Percentiles rank a stretch among this genome's conserved stretches.
Evolutionary conservation across 768 basidiomycete genomes (phyloP).

Genomic region (Coprinopsis sp.): DNA sequence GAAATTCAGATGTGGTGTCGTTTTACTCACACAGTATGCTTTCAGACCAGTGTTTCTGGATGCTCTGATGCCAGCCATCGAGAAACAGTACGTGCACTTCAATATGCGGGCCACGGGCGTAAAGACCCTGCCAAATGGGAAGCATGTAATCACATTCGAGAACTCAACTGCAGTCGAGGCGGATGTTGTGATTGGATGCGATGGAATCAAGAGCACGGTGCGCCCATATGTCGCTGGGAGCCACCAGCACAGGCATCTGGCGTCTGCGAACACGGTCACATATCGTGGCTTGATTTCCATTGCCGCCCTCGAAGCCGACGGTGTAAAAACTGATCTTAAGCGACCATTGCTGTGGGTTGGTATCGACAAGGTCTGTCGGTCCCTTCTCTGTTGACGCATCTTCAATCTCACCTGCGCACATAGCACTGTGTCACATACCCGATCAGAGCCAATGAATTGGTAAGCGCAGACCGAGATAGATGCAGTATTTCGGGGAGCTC

Average conservation of each 20-base stretch:
- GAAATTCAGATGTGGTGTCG: background rate
- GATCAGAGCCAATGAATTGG: constrained; percentile 37
- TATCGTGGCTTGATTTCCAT: constrained; percentile 45
- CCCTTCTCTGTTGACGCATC: background rate
- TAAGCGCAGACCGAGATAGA: constrained; percentile 18
- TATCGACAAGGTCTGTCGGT: constrained; percentile 34
- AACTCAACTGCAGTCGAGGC: constrained; percentile 44
- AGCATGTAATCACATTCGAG: constrained; percentile 37
- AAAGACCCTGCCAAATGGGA: constrained; percentile 20
- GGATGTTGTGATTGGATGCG: constrained; percentile 48
- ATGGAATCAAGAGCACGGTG: constrained; percentile 47
- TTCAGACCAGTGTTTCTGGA: constrained; percentile 47
- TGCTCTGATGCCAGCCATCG: constrained; percentile 38
- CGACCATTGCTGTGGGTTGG: constrained; percentile 40
- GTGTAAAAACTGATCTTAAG: constrained; percentile 36
- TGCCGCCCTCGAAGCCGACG: constrained; percentile 34
- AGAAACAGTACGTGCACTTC: constrained; percentile 41
- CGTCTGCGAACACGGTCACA: constrained; percentile 43
- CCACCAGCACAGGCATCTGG: constrained; percentile 20
- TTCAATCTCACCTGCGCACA: background rate
- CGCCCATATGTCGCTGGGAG: constrained; percentile 34
- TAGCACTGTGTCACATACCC: constrained; percentile 54
- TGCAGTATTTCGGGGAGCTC: background rate
- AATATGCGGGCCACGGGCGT: constrained; percentile 44
- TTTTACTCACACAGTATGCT: background rate